Conservation (phyloP, 2,329 filamentous ascomycete genomes). For the Ramularia collo-cygni region DNA sequence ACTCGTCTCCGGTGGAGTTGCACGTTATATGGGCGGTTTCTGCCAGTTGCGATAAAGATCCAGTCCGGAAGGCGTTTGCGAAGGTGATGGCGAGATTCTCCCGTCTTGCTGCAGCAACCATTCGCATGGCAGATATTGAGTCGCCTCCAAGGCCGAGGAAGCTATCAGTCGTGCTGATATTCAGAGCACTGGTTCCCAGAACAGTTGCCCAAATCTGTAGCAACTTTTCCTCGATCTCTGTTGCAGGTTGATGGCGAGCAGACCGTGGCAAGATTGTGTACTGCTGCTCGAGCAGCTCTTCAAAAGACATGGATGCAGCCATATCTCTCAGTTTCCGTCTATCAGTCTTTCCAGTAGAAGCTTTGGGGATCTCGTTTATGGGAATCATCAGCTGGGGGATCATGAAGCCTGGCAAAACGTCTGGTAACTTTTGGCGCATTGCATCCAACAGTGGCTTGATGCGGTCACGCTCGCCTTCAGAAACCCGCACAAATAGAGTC, state of each 20-base stretch:
- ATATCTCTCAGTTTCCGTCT: slow-evolving; percentile 3
- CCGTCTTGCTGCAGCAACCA: slow-evolving; percentile 24
- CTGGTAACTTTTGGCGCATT: too few relatives aligned
- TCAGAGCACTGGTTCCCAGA: slow-evolving; percentile 17
- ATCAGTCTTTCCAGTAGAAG: slow-evolving; percentile 67
- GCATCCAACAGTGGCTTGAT: too few relatives aligned
- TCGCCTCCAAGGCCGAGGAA: slow-evolving; percentile 43
- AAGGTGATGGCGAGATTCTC: background rate
- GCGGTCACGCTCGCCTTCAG: too few relatives aligned
- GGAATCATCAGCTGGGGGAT: slow-evolving; percentile 67
- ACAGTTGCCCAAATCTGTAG: slow-evolving; percentile 32
- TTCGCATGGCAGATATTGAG: slow-evolving; percentile 40
- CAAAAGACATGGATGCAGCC: slow-evolving; percentile 2
- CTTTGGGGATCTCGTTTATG: slow-evolving; percentile 61
- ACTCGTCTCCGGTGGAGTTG: background rate
- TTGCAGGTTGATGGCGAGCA: slow-evolving; percentile 1
- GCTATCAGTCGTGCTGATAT: slow-evolving; percentile 25
- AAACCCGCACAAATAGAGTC: too few relatives aligned
- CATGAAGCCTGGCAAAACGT: slow-evolving; percentile 54
- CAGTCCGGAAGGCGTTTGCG: slow-evolving; percentile 31
- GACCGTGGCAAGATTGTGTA: slow-evolving; percentile 2
- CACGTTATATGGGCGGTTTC: background rate
- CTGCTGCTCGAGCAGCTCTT: slow-evolving; percentile 5
- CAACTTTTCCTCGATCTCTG: slow-evolving; percentile 21
- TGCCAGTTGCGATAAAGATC: slow-evolving; percentile 12